Evolutionary conservation across 352 stramenopile species (phyloP).

Genomic region (Globisporangium solare): DNA sequence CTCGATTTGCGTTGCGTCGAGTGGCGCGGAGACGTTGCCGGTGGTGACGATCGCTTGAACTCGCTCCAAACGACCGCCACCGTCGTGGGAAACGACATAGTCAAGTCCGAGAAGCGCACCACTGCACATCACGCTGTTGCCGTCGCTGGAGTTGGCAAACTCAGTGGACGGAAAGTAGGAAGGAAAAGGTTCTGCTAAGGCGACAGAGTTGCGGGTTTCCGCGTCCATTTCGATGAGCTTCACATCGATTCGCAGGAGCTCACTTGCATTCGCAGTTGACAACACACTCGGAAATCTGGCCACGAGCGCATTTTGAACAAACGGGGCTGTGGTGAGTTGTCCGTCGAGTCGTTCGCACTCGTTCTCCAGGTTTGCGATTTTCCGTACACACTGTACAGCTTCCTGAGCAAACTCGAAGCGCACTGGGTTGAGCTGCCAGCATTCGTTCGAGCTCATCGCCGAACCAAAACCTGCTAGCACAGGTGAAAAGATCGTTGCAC

Average conservation of each 20-base stretch:
- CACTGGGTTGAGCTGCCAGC: conserved; percentile 18
- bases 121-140: conserved; percentile 12
- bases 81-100: conserved; percentile 29
- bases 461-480: conserved; percentile 19
- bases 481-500: conserved; percentile 11
- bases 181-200: conserved; percentile 14
- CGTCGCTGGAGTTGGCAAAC: conserved; percentile 5
- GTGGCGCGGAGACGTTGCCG: conserved; percentile 11
- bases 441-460: conserved; percentile 21
- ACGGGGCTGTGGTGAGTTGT: conserved; percentile 12
- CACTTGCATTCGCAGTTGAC: background rate
- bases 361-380: conserved; percentile 6
- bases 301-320: conserved; percentile 19
- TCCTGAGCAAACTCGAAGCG: conserved; percentile 20
- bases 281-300: conserved; percentile 19
- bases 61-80: conserved; percentile 20
- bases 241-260: conserved; percentile 16
- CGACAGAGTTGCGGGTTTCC: background rate
- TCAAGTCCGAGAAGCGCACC: conserved; percentile 21
- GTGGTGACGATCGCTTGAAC: conserved; percentile 20
- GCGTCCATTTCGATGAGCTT: conserved; percentile 16
- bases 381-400: conserved; percentile 10
- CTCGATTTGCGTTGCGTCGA: background rate
- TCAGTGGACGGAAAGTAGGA: conserved; percentile 20
- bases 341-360: conserved; percentile 10